These are phyloP conservation scores for Rhynchosporium agropyri DNA, from an alignment of 2,329 filamentous ascomycete species.

Conservation along the genomic window DNA sequence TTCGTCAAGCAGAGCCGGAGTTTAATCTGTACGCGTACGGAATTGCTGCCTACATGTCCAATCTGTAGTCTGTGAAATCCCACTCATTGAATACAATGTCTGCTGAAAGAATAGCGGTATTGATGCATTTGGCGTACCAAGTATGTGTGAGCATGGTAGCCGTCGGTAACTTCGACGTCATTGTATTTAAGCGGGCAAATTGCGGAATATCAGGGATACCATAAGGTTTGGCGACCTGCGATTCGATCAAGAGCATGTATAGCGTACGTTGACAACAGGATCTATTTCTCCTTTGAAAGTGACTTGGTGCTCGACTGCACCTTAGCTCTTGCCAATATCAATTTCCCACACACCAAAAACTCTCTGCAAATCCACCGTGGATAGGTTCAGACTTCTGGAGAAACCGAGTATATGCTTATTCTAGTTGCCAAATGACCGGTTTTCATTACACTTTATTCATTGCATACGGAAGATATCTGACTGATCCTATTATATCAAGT, in stretches of 20 bases:
- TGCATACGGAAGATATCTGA: too few relatives aligned
- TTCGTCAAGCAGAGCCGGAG: slow-evolving; percentile 63
- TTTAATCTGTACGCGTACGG: slow-evolving; percentile 55
- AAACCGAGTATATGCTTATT: too few relatives aligned
- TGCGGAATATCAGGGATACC: slow-evolving; percentile 39
- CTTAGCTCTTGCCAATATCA: slow-evolving; percentile 61
- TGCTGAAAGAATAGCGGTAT: slow-evolving; percentile 64
- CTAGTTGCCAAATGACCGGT: too few relatives aligned
- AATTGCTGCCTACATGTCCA: slow-evolving; percentile 64
- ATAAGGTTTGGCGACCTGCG: not conserved
- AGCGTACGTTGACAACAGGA: slow-evolving; percentile 56
- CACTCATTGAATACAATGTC: slow-evolving; percentile 67
- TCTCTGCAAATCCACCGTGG: slow-evolving; percentile 40
- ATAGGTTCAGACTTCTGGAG: too few relatives aligned
- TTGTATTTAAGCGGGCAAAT: slow-evolving; percentile 61
- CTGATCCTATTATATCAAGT: too few relatives aligned
- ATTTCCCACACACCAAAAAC: slow-evolving; percentile 65
- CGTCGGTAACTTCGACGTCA: slow-evolving; percentile 61
- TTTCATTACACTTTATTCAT: too few relatives aligned
- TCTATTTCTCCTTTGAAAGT: slow-evolving; percentile 62
- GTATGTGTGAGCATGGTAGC: slow-evolving; percentile 67
- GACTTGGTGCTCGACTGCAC: slow-evolving; percentile 57
- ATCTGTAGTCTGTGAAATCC: slow-evolving; percentile 64
- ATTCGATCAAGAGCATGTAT: not conserved
- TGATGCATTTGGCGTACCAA: slow-evolving; percentile 58